Conservation (phyloP, 2,329 filamentous ascomycete species). For the Fusarium longipes region DNA sequence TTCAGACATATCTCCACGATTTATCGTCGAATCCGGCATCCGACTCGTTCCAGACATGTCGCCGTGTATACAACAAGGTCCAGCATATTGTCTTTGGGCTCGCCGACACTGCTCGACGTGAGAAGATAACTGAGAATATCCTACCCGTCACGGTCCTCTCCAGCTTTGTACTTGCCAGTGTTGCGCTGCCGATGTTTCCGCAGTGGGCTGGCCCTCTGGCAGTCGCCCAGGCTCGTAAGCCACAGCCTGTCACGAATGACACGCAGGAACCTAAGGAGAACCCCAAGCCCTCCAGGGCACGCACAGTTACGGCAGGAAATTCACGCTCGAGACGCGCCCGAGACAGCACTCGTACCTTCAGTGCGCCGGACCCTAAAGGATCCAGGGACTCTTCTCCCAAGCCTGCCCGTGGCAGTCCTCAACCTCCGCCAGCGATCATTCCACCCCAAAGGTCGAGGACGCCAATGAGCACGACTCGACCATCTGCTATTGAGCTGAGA, state of each 20-base stretch:
- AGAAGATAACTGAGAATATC: conserved; percentile 84
- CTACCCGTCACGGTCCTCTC: conserved; percentile 83
- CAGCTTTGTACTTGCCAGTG: conserved; percentile 81
- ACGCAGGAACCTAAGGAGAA: conserved; percentile 55
- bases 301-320: conserved; percentile 69
- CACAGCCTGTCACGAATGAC: conserved; percentile 59
- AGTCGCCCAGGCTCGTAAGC: conserved; percentile 83
- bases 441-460: conserved; percentile 48
- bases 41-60: conserved; percentile 82
- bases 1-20: conserved; percentile 88
- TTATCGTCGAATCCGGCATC: conserved; percentile 80
- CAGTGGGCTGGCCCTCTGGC: conserved; percentile 83
- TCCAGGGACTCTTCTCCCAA: conserved; percentile 46
- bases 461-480: conserved; percentile 55
- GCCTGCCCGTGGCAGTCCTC: conserved; percentile 42
- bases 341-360: conserved; percentile 58
- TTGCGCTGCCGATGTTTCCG: conserved; percentile 80
- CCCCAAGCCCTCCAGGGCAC: conserved; percentile 67
- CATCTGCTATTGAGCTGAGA: conserved; percentile 64
- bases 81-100: conserved; percentile 88
- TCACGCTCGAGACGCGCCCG: conserved; percentile 62
- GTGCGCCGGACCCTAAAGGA: conserved; percentile 55
- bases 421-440: conserved; percentile 32
- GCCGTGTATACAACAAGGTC: conserved; percentile 87
- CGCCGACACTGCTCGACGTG: conserved; percentile 73